These are phyloP conservation scores for Trametes sp. DNA, from an alignment of 1,284 basidiomycete species.

Conservation along the genomic window DNA sequence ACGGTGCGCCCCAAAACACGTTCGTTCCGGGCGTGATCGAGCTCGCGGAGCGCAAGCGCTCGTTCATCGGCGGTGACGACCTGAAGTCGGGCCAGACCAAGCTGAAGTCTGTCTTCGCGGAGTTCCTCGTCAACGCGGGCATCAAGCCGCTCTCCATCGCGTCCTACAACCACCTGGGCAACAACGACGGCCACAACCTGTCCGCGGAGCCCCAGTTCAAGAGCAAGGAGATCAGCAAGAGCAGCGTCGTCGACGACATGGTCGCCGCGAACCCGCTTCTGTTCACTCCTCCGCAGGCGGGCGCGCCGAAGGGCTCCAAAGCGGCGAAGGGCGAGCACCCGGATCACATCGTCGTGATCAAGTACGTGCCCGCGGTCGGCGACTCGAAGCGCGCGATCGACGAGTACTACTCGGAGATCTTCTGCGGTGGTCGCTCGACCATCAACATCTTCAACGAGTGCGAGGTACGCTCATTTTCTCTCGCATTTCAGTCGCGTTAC, in stretches of 20 bases:
- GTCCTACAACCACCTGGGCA: constrained; percentile 98
- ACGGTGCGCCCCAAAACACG: constrained; percentile 99
- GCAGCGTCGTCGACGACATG: constrained; percentile 98
- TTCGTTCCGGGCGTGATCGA: constrained; percentile 96
- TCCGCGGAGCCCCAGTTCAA: constrained; percentile 95
- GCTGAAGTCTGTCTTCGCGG: constrained; percentile 94
- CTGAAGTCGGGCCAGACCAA: constrained; percentile 97
- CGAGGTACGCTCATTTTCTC: constrained; percentile 60
- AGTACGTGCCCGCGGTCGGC: constrained; percentile 93
- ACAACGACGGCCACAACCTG: constrained; percentile 97
- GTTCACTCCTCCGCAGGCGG: constrained; percentile 80
- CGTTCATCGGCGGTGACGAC: constrained; percentile 98
- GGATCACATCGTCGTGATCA: constrained; percentile 97
- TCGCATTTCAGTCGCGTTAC: constrained; percentile 18
- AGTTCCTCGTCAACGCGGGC: constrained; percentile 98
- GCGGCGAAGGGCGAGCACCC: constrained; percentile 91
- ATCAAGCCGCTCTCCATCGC: constrained; percentile 98
- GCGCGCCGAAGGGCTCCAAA: constrained; percentile 65
- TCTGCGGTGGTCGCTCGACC: constrained; percentile 82
- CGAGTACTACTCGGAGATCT: constrained; percentile 97
- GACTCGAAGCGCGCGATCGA: constrained; percentile 98
- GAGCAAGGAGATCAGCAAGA: constrained; percentile 98
- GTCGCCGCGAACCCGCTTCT: constrained; percentile 90
- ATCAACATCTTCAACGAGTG: constrained; percentile 98
- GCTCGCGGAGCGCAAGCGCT: constrained; percentile 88